Evolutionary conservation across 2,329 filamentous ascomycete genomes (phyloP), one percentile per base, ranked within the genome.

Genomic region (Colletotrichum tamarilloi): DNA sequence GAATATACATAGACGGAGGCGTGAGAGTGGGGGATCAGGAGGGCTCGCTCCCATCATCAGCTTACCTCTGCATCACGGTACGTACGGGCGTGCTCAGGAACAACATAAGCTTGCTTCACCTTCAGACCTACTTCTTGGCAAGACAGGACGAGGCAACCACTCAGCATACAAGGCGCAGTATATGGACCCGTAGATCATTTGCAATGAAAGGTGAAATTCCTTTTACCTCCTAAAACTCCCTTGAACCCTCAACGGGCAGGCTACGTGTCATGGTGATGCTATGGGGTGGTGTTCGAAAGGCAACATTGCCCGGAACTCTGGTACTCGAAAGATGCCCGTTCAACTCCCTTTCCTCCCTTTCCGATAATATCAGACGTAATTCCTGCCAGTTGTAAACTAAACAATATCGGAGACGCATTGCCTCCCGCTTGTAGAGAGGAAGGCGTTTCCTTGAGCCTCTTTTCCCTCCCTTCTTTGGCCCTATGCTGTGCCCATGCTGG

Each of bases 261-360:
- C 52, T 52, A n/a, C 38, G 55, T 46, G 62, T 46, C 49, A 28
- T 42, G 38, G 52, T 42, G 62, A 56, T 56, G 62, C 62, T 56
- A 28, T 38, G 38, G 38, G 14, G 38, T 42, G 14, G 35, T 42
- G 26, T 52, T 9, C 14, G 49, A 32, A 52, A 52, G 49, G 16
- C 60, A 63, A 55, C 30, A 22, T 63, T 5, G 30, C 32, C 5
- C 6, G 38, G 49, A 56, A 56, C 30, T 26, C 7, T 16, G 32
- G 55, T 56, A 24, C 22, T 55, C 12, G 55, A 26, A 53, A 46
- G 46, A 42, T 63, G 24, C 62, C 52, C 52, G 32, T 65, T 32
- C 35, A 66, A 66, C 63, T 66, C 63, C 53, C 26, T 22, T 58
- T 19, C 19, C 28, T 56, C 24, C 52, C 62, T 42, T 42, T 49